Evolutionary conservation across 1,284 basidiomycete species (phyloP), one percentile per base, ranked within the genome.

Genomic region (Boletus semigastroideus): DNA sequence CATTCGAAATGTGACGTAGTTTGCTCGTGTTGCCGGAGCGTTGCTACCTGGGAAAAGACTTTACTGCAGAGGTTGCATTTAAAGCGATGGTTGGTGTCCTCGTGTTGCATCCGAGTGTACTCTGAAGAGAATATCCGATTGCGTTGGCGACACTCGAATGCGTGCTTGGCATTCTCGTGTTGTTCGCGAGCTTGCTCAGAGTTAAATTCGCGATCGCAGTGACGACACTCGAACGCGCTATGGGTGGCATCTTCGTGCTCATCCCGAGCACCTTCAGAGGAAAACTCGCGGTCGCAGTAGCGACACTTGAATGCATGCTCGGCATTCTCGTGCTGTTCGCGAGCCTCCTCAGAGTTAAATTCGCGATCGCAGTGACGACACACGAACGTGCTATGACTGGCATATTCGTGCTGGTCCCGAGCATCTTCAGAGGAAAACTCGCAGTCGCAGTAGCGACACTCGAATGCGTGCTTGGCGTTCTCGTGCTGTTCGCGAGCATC

Each of bases 241-340:
- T 61, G 62, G 12, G 47, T 46, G 8, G 49, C 46, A 1, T 46
- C 25, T 27, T 65, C 42, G 25, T 64, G 63, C 7, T 22, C 52
- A 4, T n/a, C 5, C 12, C 30, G 48, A 17, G 41, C 48, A n/a
- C 30, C n/a, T 2, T 37, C 43, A 5, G 55, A 58, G 5, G 4
- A 4, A 28, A 66, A 64, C 9, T 31, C 10, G 8, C 31, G 40
- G 5, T 46, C 37, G n/a, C 65, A 65, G 13, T 46, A 12, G 5
- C 0, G 19, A 27, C 64, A 67, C 14, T 49, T 20, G 11, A 56
- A 43, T 2, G 17, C 28, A 6, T 66, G 63, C 17, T 25, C 39
- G 11, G 37, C 47, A 2, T 28, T 7, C 27, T 63, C 41, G 8
- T 65, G 63, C 20, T 51, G 49, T 3, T 42, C 1, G 6, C 42